A percentile compares a stretch with the other conserved stretches of the same genome.
Evolutionary conservation across 495 filamentous ascomycete genomes (phyloP).

Genomic region (Cercophora samala): DNA sequence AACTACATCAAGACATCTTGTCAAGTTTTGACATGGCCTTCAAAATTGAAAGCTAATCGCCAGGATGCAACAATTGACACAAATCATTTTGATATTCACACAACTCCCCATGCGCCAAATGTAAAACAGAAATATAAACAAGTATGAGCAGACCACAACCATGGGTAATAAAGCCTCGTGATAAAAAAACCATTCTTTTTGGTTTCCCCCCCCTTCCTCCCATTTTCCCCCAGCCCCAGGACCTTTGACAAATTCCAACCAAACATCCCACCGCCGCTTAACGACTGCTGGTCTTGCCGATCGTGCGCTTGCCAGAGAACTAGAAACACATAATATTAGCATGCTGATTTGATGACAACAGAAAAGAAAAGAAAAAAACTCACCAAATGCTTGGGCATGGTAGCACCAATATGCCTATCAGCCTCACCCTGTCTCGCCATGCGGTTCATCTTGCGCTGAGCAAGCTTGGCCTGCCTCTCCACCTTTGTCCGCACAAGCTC

Average conservation of each 20-base stretch:
- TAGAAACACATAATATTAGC: constrained; percentile 19
- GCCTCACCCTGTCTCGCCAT: constrained; percentile 96
- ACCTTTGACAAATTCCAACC: neutral
- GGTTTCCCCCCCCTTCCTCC: neutral
- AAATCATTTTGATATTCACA: neutral
- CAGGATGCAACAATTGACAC: too few species aligned
- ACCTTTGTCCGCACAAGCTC: constrained; percentile 65
- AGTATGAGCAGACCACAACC: neutral
- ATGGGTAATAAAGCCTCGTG: neutral
- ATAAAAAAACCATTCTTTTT: neutral
- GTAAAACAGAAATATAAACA: neutral
- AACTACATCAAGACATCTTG: too few species aligned
- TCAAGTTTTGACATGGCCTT: too few species aligned
- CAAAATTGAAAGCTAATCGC: too few species aligned
- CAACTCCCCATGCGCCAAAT: neutral
- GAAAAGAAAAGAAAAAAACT: constrained; percentile 29
- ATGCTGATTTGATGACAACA: constrained; percentile 30
- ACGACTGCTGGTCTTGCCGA: constrained; percentile 45
- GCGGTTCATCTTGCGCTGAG: constrained; percentile 97
- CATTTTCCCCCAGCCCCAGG: neutral
- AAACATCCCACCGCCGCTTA: neutral
- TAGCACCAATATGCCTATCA: constrained; percentile 81
- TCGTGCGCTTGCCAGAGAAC: constrained; percentile 53
- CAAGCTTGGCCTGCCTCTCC: constrained; percentile 78
- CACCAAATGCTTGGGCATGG: constrained; percentile 90